Percentiles rank a stretch among this genome's conserved stretches.
Evolutionary conservation across 306 rosid genomes (phyloP).

Genomic region (Vicia villosa): DNA sequence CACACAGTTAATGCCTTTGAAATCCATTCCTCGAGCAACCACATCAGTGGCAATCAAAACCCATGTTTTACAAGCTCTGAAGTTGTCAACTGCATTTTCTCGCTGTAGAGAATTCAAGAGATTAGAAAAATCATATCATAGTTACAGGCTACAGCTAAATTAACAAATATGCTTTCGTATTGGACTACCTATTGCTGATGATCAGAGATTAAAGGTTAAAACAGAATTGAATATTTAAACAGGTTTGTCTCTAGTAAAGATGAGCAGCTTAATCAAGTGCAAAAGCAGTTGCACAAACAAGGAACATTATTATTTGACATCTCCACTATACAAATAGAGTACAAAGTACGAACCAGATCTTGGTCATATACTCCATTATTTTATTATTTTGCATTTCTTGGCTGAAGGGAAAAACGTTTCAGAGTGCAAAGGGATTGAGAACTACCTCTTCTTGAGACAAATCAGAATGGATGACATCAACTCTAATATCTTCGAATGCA

Average conservation of each 20-base stretch:
- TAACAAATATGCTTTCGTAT: neutral
- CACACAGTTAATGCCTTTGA: slow-evolving; percentile 87
- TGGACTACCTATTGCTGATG: slow-evolving; percentile 1
- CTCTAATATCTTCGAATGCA: slow-evolving; percentile 72
- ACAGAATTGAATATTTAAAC: neutral
- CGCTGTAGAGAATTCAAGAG: slow-evolving; percentile 56
- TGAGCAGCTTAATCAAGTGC: slow-evolving; percentile 14
- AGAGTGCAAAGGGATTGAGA: slow-evolving; percentile 34
- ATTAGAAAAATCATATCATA: slow-evolving; percentile 19
- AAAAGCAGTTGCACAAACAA: neutral
- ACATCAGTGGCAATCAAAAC: slow-evolving; percentile 96
- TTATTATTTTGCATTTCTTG: neutral
- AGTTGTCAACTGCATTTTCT: slow-evolving; percentile 80
- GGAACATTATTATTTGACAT: slow-evolving; percentile 28
- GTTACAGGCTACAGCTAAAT: slow-evolving; percentile 22
- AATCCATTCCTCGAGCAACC: slow-evolving; percentile 98
- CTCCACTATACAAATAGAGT: slow-evolving; percentile 23
- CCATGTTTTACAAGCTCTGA: slow-evolving; percentile 97
- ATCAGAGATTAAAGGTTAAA: slow-evolving; percentile 4
- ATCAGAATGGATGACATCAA: slow-evolving; percentile 87
- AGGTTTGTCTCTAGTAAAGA: slow-evolving; percentile 2
- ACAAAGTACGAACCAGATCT: neutral
- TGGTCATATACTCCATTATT: neutral
- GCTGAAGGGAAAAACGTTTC: slow-evolving; percentile 1
- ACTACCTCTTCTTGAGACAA: slow-evolving; percentile 73